Evolutionary conservation across 2,329 filamentous ascomycete species (phyloP).

Genomic region (Raffaelea albimanens): DNA sequence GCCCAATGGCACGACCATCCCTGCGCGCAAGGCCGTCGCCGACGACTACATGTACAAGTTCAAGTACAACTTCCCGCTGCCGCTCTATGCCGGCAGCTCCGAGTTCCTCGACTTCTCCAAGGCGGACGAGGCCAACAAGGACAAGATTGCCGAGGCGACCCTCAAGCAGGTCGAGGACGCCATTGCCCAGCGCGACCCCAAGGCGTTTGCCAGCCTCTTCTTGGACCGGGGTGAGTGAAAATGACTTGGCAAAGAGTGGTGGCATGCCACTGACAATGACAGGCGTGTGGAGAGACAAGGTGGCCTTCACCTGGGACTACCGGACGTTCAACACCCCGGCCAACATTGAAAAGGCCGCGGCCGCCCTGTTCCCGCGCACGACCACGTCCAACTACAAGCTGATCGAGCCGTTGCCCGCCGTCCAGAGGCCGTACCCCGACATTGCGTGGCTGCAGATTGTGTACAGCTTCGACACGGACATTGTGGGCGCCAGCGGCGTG

Average conservation of each 20-base stretch:
- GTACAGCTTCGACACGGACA: conserved; percentile 9
- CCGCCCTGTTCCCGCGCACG: conserved; percentile 20
- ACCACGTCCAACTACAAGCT: conserved; percentile 19
- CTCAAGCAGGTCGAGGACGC: not conserved
- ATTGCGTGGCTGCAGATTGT: conserved; percentile 15
- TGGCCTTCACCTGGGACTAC: conserved; percentile 25
- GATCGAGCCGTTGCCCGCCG: conserved; percentile 12
- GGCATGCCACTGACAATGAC: not conserved
- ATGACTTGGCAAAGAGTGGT: too few relatives aligned
- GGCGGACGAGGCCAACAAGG: not conserved
- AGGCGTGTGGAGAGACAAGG: conserved; percentile 26
- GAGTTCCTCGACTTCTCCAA: not conserved
- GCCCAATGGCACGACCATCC: not conserved
- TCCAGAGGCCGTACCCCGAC: conserved; percentile 19
- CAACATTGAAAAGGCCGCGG: conserved; percentile 21
- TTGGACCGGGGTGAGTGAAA: conserved; percentile 14
- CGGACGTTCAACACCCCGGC: conserved; percentile 22
- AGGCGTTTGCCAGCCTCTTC: conserved; percentile 18
- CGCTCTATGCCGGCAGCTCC: conserved; percentile 12
- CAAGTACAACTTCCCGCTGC: conserved; percentile 26
- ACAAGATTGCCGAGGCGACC: not conserved
- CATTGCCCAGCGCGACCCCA: conserved; percentile 12
- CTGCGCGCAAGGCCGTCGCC: conserved; percentile 22
- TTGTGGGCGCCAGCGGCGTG: conserved; percentile 15
- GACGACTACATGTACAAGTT: conserved; percentile 31